Percentiles rank a stretch among this genome's conserved stretches.
Evolutionary conservation across 345 rosid genomes (phyloP).

Genomic region (Ailanthus altissimus): DNA sequence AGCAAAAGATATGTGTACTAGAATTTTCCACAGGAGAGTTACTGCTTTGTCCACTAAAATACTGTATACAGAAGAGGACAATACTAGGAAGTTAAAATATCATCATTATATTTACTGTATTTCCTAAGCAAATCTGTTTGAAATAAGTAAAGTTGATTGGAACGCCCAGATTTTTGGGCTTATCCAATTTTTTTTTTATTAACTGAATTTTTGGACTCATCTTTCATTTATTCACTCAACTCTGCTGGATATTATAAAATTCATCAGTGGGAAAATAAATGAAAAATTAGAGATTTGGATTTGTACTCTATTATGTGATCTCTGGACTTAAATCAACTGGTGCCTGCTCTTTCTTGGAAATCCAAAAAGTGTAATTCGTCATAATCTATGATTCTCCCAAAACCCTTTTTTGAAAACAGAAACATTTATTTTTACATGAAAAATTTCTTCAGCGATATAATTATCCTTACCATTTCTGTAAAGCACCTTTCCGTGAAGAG

Average conservation of each 20-base stretch:
- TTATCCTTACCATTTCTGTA: slow-evolving; percentile 12
- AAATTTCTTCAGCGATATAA: slow-evolving; percentile 3
- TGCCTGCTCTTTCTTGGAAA: slow-evolving; percentile 25
- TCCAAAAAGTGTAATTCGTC: slow-evolving; percentile 24
- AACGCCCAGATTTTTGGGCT: neutral
- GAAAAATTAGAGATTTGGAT: neutral
- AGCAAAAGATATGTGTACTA: slow-evolving; percentile 18
- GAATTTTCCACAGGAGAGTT: neutral
- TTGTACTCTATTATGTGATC: slow-evolving; percentile 14
- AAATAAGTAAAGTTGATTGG: neutral
- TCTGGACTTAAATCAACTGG: slow-evolving; percentile 9
- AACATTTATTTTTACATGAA: neutral
- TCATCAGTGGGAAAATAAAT: neutral
- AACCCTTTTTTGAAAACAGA: slow-evolving; percentile 1
- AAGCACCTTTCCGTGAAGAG: slow-evolving; percentile 20
- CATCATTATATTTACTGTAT: neutral
- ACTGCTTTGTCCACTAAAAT: neutral
- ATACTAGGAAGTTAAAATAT: neutral
- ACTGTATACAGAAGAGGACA: neutral
- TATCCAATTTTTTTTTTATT: neutral
- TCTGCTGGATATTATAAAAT: neutral
- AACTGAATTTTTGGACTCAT: neutral
- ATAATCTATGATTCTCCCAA: slow-evolving; percentile 28
- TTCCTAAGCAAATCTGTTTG: neutral
- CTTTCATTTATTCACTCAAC: neutral